Percentiles rank a stretch among this genome's conserved stretches.
Evolutionary conservation across 23 red algal genomes (phyloP).

Genomic region (Pyropia haitanensis): DNA sequence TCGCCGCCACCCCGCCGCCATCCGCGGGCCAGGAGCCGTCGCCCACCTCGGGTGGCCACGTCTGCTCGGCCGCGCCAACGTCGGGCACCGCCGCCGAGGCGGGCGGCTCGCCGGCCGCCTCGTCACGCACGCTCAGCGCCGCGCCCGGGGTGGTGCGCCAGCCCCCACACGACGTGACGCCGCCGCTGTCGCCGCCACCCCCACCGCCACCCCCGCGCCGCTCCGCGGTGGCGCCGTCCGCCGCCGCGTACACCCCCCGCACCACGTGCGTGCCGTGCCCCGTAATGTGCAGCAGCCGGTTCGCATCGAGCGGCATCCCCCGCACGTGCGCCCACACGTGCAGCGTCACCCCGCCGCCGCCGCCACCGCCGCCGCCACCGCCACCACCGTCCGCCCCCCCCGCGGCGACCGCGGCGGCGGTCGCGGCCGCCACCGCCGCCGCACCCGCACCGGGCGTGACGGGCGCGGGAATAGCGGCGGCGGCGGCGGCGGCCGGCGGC

Average conservation of each 20-base stretch:
- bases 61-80: slow-evolving; percentile 54
- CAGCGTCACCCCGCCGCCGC: not conserved
- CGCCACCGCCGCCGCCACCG: not conserved
- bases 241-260: slow-evolving; percentile 11
- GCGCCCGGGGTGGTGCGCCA: not conserved
- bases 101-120: slow-evolving; percentile 33
- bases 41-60: slow-evolving; percentile 62
- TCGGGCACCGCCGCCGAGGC: slow-evolving; percentile 42
- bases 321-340: slow-evolving; percentile 23
- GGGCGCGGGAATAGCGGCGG: not conserved
- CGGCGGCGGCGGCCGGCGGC: not conserved
- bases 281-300: slow-evolving; percentile 60
- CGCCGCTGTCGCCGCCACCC: no score
- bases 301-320: slow-evolving; percentile 33
- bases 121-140: slow-evolving; percentile 18
- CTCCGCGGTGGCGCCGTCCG: not conserved
- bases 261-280: slow-evolving; percentile 62
- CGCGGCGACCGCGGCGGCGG: not conserved
- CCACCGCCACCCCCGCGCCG: no score
- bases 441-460: slow-evolving; percentile 15
- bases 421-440: no score
- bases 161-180: no score
- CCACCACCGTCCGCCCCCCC: not conserved
- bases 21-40: slow-evolving; percentile 1
- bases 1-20: no score